Percentiles rank a stretch among this genome's conserved stretches.
Evolutionary conservation across 169 alveolate species (phyloP).

Genomic region (Eimeria zaria): DNA sequence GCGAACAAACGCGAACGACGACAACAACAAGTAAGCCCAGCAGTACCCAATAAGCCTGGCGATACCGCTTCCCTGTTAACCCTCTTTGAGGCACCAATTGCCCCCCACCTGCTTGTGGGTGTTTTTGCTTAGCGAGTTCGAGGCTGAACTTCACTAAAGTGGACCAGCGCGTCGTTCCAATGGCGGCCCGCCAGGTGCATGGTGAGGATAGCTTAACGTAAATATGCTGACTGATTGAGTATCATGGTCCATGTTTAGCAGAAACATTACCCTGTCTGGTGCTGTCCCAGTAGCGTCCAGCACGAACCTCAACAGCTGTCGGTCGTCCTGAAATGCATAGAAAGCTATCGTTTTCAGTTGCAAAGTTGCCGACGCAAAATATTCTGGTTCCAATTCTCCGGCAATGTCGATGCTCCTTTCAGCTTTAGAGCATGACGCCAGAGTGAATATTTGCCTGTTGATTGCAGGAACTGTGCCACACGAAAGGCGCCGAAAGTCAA

Average conservation of each 20-base stretch:
- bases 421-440: background rate
- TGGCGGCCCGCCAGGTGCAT: slow-evolving; percentile 79
- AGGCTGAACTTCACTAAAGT: slow-evolving; percentile 71
- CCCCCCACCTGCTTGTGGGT: background rate
- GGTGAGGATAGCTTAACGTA: slow-evolving; percentile 5
- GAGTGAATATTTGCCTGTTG: background rate
- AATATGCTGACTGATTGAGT: background rate
- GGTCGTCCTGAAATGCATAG: background rate
- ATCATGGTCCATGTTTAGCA: background rate
- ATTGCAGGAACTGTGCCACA: slow-evolving; percentile 74
- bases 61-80: background rate
- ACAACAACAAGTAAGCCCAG: slow-evolving; percentile 68
- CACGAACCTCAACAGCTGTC: background rate
- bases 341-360: background rate
- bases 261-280: background rate
- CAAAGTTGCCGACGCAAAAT: background rate
- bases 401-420: background rate
- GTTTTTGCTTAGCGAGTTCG: slow-evolving; percentile 55
- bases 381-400: background rate
- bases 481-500: slow-evolving; percentile 74
- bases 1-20: slow-evolving; percentile 70
- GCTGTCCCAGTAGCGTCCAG: background rate
- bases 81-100: background rate
- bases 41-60: background rate
- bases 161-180: slow-evolving; percentile 78